Percentiles rank a stretch among this genome's conserved stretches.
Conservation (phyloP, 1,139 yeast species). For the Debaryomycetaceae sp. region DNA sequence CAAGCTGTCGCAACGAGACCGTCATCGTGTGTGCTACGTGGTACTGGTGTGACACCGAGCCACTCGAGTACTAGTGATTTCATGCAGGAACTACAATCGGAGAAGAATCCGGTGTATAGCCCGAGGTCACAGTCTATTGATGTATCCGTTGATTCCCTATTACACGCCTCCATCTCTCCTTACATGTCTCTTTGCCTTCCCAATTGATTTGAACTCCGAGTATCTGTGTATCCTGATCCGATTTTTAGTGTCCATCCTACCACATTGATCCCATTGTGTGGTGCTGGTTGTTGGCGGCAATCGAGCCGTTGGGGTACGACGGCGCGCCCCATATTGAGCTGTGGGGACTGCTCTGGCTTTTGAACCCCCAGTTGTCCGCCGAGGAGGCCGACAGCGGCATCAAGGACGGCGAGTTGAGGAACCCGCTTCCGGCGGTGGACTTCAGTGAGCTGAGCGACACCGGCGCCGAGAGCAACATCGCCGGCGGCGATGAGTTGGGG, state of each 20-base stretch:
- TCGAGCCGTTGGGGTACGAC: conserved; percentile 6
- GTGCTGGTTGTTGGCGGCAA: too few species aligned
- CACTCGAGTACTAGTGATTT: conserved; percentile 2
- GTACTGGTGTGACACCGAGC: too few species aligned
- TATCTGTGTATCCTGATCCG: too few species aligned
- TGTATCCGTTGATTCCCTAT: too few species aligned
- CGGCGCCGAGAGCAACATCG: conserved; percentile 18
- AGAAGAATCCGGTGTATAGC: too few species aligned
- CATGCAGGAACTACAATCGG: conserved; percentile 5
- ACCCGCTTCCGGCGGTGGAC: conserved; percentile 7
- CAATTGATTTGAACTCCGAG: too few species aligned
- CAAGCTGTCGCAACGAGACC: conserved; percentile 14
- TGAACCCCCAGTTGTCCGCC: conserved; percentile 3
- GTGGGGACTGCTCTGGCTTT: conserved; percentile 1
- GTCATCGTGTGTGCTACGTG: too few species aligned
- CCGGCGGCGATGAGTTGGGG: conserved; percentile 23
- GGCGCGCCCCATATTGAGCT: conserved; percentile 15
- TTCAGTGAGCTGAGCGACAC: conserved; percentile 11
- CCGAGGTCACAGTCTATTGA: too few species aligned
- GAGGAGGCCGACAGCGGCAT: conserved; percentile 7
- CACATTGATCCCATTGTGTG: too few species aligned
- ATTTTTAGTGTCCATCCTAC: too few species aligned
- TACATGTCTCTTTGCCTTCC: too few species aligned
- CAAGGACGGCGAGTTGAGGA: conserved; percentile 11
- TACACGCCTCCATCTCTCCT: too few species aligned